These are phyloP conservation scores for Potentilla sterilis DNA, from an alignment of 306 rosid species.

Conservation along the genomic window DNA sequence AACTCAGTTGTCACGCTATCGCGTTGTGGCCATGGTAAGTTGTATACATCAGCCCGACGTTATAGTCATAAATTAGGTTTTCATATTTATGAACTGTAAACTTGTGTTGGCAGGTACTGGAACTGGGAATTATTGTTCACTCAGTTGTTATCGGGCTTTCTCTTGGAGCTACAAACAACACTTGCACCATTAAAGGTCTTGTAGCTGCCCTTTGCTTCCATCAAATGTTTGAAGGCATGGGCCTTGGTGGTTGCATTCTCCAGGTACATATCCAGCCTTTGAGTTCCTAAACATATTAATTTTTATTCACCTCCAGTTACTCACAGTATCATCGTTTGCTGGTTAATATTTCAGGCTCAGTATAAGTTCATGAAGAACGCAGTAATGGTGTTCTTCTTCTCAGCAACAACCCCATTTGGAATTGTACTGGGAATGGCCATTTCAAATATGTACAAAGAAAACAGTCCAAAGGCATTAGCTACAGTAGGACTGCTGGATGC, in stretches of 20 bases:
- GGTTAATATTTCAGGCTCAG: constrained; percentile 42
- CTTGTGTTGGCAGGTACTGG: constrained; percentile 47
- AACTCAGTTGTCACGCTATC: constrained; percentile 52
- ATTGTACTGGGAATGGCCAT: constrained; percentile 61
- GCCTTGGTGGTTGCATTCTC: constrained; percentile 80
- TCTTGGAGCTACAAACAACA: constrained; percentile 71
- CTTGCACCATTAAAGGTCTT: constrained; percentile 66
- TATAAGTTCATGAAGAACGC: constrained; percentile 52
- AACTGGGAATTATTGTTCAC: constrained; percentile 74
- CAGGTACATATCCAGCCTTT: constrained; percentile 35
- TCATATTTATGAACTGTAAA: background rate
- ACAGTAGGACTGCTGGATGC: constrained; percentile 67
- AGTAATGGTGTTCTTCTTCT: constrained; percentile 64
- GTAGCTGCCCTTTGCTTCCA: constrained; percentile 78
- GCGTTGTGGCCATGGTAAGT: constrained; percentile 65
- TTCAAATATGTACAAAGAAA: constrained; percentile 51
- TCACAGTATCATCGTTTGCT: background rate
- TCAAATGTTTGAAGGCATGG: constrained; percentile 91
- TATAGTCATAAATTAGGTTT: background rate
- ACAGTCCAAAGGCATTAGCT: constrained; percentile 54
- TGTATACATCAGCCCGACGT: background rate
- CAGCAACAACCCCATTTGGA: constrained; percentile 73
- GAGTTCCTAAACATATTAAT: background rate
- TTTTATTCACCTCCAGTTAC: background rate
- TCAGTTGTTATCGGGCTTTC: constrained; percentile 77